phyloP scores from a whole-genome alignment of 306 rosid species.

The Cucurbita argyrosperma region DNA sequence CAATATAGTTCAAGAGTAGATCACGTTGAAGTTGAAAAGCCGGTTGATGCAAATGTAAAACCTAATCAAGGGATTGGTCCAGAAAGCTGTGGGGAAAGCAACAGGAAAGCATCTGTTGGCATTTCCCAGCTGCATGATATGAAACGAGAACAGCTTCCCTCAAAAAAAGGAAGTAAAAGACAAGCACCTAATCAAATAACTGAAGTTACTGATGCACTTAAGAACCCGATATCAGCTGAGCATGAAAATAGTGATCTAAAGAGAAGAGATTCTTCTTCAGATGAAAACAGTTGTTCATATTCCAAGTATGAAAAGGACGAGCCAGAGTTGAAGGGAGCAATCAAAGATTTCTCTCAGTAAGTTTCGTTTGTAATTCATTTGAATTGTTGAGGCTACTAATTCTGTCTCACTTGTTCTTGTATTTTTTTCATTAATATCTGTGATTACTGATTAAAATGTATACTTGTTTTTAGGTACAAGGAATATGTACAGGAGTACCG shows the following conservation, averaged over 20 bases:
- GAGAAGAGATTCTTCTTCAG: constrained; percentile 93
- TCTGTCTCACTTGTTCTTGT: neutral
- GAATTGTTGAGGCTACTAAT: neutral
- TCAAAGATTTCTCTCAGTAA: constrained; percentile 67
- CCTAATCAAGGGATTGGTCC: constrained; percentile 36
- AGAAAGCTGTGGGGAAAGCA: constrained; percentile 59
- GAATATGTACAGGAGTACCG: constrained; percentile 80
- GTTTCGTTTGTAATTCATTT: constrained; percentile 16
- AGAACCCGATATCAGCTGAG: constrained; percentile 46
- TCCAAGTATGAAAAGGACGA: constrained; percentile 80
- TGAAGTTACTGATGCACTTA: constrained; percentile 46
- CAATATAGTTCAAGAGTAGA: constrained; percentile 38
- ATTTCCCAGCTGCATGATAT: constrained; percentile 34
- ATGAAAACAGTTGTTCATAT: constrained; percentile 92
- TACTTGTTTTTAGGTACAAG: constrained; percentile 36
- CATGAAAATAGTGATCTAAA: constrained; percentile 54
- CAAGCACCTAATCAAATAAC: constrained; percentile 31
- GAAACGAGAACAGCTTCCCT: constrained; percentile 30
- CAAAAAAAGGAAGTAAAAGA: constrained; percentile 43
- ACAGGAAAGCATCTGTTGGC: constrained; percentile 34
- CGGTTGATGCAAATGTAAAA: constrained; percentile 33
- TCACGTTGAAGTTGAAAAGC: constrained; percentile 39
- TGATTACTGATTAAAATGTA: neutral
- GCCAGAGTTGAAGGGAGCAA: constrained; percentile 80
- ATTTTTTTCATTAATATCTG: constrained; percentile 9